These are phyloP conservation scores for Talaromyces piceae DNA, from an alignment of 2,329 filamentous ascomycete genomes.

Conservation along the genomic window DNA sequence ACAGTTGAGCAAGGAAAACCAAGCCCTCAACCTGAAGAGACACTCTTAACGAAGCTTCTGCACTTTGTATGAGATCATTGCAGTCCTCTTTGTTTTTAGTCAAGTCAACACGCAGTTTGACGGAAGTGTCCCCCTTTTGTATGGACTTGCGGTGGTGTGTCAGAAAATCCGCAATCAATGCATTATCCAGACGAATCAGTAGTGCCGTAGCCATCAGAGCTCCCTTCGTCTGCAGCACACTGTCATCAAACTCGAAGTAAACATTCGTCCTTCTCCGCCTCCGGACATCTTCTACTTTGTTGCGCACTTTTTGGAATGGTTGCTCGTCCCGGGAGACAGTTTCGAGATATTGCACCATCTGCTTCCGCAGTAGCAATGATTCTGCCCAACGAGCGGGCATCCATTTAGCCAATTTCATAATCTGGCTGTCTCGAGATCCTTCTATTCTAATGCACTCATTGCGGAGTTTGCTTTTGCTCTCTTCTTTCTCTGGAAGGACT, in stretches of 20 bases:
- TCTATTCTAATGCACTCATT: not conserved
- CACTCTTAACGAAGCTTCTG: conserved; percentile 27
- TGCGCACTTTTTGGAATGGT: conserved; percentile 30
- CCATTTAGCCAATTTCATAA: not conserved
- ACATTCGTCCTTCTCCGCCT: conserved; percentile 18
- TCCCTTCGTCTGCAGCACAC: conserved; percentile 29
- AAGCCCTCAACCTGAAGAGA: conserved; percentile 45
- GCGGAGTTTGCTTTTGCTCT: not conserved
- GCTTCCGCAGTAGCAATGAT: conserved; percentile 21
- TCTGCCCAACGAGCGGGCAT: conserved; percentile 14
- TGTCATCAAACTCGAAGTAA: conserved; percentile 19
- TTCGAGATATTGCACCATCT: conserved; percentile 23
- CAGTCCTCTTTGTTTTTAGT: conserved; percentile 33
- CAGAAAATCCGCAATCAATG: conserved; percentile 41
- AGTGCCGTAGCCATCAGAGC: conserved; percentile 40
- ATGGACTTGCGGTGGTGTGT: conserved; percentile 13
- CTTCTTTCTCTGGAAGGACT: not conserved
- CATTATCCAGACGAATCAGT: conserved; percentile 43
- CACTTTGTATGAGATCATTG: conserved; percentile 32
- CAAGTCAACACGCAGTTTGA: conserved; percentile 24
- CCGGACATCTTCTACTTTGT: conserved; percentile 27
- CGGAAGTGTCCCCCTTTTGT: not conserved
- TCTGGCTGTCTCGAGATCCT: not conserved
- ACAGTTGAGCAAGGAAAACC: conserved; percentile 45
- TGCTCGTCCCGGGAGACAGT: conserved; percentile 32